Evolutionary conservation across 2,329 filamentous ascomycete genomes (phyloP).

Genomic region (Diaporthe caulivora): DNA sequence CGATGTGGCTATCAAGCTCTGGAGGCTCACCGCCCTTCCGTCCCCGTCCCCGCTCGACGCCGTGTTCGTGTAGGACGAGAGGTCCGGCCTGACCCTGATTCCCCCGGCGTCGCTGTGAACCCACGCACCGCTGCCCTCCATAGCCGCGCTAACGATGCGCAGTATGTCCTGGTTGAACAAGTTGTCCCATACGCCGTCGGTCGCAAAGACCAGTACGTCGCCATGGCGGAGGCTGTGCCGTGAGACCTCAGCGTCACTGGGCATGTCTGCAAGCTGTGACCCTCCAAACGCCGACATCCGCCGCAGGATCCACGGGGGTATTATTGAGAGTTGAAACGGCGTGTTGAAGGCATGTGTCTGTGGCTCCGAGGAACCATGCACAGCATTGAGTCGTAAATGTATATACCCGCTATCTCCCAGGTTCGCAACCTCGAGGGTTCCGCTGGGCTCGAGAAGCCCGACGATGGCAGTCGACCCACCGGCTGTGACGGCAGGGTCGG

Average conservation of each 20-base stretch:
- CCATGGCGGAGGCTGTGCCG: slow-evolving; percentile 85
- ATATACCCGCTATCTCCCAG: slow-evolving; percentile 96
- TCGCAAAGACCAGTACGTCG: slow-evolving; percentile 93
- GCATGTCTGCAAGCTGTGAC: slow-evolving; percentile 83
- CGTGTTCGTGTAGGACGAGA: slow-evolving; percentile 65
- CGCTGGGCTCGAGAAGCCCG: slow-evolving; percentile 80
- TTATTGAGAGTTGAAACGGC: slow-evolving; percentile 91
- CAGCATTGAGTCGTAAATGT: slow-evolving; percentile 85
- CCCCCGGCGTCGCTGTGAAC: slow-evolving; percentile 67
- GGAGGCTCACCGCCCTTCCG: slow-evolving; percentile 66
- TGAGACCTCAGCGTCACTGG: slow-evolving; percentile 84
- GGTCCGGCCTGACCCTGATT: slow-evolving; percentile 71
- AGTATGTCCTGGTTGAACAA: slow-evolving; percentile 91
- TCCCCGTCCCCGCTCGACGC: slow-evolving; percentile 48
- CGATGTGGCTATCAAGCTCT: slow-evolving; percentile 82
- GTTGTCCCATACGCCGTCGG: slow-evolving; percentile 97
- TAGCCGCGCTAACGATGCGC: slow-evolving; percentile 80
- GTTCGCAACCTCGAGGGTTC: slow-evolving; percentile 88
- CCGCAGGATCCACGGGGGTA: slow-evolving; percentile 82
- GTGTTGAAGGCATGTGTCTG: slow-evolving; percentile 99
- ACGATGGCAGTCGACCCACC: slow-evolving; percentile 95
- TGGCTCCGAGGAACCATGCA: slow-evolving; percentile 84
- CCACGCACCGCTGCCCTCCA: slow-evolving; percentile 84
- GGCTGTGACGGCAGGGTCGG: slow-evolving; percentile 78
- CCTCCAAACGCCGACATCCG: slow-evolving; percentile 89